These are phyloP conservation scores for Zoysia pacifica DNA, from an alignment of 176 grass and related monocot genomes.

Conservation along the genomic window DNA sequence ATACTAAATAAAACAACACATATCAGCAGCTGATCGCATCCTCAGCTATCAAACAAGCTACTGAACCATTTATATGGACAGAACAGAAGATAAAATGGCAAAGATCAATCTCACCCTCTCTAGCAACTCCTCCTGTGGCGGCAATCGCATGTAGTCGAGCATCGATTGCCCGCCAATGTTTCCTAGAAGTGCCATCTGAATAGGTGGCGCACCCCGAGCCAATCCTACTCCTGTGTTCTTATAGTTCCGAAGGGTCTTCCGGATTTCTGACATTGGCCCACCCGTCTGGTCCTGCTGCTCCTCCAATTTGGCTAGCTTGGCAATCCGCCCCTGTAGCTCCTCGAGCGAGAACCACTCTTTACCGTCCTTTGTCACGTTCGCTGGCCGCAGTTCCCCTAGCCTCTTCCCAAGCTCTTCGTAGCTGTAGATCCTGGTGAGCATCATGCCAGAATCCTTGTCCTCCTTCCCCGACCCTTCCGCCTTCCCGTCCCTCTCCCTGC, in stretches of 20 bases:
- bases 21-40: background rate
- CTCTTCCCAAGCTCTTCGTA: slow-evolving; percentile 65
- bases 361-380: slow-evolving; percentile 45
- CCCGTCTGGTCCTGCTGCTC: background rate
- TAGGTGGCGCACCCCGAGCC: slow-evolving; percentile 33
- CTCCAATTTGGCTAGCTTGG: slow-evolving; percentile 63
- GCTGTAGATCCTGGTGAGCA: slow-evolving; percentile 51
- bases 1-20: slow-evolving; percentile 62
- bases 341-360: slow-evolving; percentile 65
- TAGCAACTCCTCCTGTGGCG: slow-evolving; percentile 77
- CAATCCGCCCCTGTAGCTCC: slow-evolving; percentile 74
- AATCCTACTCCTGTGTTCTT: background rate
- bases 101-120: slow-evolving; percentile 63
- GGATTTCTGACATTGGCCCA: background rate
- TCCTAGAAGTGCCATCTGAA: slow-evolving; percentile 22
- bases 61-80: background rate
- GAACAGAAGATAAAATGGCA: background rate
- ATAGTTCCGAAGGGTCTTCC: background rate
- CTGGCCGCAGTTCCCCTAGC: slow-evolving; percentile 60
- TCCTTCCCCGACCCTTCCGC: slow-evolving; percentile 12
- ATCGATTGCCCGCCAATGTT: slow-evolving; percentile 41
- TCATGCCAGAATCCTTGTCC: slow-evolving; percentile 13
- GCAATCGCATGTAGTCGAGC: slow-evolving; percentile 38
- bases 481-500: slow-evolving; percentile 34
- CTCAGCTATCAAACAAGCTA: slow-evolving; percentile 1